Evolutionary conservation across 2,329 filamentous ascomycete species (phyloP).

Genomic region (Cyclaneusma minus): DNA sequence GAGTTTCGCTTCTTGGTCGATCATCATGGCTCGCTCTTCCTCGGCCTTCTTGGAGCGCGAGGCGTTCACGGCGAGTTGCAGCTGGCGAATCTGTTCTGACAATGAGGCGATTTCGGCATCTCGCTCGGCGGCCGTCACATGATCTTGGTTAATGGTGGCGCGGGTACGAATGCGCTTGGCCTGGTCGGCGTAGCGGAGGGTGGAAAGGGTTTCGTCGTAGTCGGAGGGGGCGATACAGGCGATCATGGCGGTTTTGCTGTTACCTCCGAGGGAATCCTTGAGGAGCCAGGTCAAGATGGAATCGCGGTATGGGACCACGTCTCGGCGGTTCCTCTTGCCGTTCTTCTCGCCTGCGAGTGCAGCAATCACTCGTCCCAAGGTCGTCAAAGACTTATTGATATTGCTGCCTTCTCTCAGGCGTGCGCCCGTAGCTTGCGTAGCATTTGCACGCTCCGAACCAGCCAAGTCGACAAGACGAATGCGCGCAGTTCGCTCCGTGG

Average conservation of each 20-base stretch:
- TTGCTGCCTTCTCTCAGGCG: slow-evolving; percentile 89
- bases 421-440: slow-evolving; percentile 85
- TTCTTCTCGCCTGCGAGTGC: slow-evolving; percentile 63
- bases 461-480: slow-evolving; percentile 92
- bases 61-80: slow-evolving; percentile 64
- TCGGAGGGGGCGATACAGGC: slow-evolving; percentile 91
- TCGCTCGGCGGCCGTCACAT: slow-evolving; percentile 78
- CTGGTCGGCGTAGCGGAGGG: slow-evolving; percentile 91
- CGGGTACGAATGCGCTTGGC: slow-evolving; percentile 93
- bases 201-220: slow-evolving; percentile 94
- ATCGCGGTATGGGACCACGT: slow-evolving; percentile 85
- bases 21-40: slow-evolving; percentile 48
- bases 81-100: slow-evolving; percentile 78
- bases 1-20: slow-evolving; percentile 56
- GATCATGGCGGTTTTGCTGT: slow-evolving; percentile 98
- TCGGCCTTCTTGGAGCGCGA: slow-evolving; percentile 53
- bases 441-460: slow-evolving; percentile 86
- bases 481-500: slow-evolving; percentile 82
- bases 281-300: slow-evolving; percentile 73
- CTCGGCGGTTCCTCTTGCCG: slow-evolving; percentile 46
- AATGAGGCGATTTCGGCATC: slow-evolving; percentile 90
- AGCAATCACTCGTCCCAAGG: slow-evolving; percentile 87
- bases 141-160: slow-evolving; percentile 90
- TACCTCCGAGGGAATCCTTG: slow-evolving; percentile 89
- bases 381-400: slow-evolving; percentile 98